These are phyloP conservation scores for Pestalotiopsis sp. DNA, from an alignment of 2,329 filamentous ascomycete genomes.

Conservation along the genomic window DNA sequence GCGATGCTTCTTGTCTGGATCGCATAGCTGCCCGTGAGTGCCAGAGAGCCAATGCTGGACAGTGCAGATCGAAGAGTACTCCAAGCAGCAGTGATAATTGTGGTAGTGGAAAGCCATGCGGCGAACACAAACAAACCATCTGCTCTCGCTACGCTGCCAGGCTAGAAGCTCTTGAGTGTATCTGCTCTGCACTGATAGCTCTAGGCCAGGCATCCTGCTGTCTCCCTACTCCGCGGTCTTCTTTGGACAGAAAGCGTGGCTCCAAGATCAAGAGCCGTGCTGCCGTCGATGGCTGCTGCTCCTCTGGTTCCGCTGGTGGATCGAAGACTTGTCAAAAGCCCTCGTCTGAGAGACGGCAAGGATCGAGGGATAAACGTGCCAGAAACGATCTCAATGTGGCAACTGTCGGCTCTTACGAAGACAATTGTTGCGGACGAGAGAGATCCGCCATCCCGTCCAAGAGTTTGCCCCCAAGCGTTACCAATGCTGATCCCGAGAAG, in stretches of 20 bases:
- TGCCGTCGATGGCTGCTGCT: not conserved
- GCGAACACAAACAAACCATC: slow-evolving; percentile 36
- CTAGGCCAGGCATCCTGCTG: slow-evolving; percentile 49
- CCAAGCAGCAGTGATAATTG: not conserved
- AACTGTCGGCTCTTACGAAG: not conserved
- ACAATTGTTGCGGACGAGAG: not conserved
- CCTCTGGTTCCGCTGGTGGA: slow-evolving; percentile 1
- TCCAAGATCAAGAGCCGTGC: not conserved
- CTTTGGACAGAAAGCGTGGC: not conserved
- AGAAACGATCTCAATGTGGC: not conserved
- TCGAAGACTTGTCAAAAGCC: not conserved
- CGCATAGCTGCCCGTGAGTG: not conserved
- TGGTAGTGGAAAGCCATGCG: slow-evolving; percentile 28
- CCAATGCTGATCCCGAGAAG: slow-evolving; percentile 22
- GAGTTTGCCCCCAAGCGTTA: not conserved
- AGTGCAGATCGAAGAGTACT: not conserved
- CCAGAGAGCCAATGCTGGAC: not conserved
- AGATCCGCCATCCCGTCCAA: not conserved
- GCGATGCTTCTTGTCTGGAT: not conserved
- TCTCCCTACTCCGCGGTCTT: not conserved
- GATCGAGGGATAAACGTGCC: not conserved
- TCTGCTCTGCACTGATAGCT: slow-evolving; percentile 54
- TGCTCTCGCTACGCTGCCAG: slow-evolving; percentile 41
- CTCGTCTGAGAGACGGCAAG: no score
- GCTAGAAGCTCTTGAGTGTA: slow-evolving; percentile 53